Conservation (phyloP, 495 filamentous ascomycete species). For the Lophiotrema nucula region DNA sequence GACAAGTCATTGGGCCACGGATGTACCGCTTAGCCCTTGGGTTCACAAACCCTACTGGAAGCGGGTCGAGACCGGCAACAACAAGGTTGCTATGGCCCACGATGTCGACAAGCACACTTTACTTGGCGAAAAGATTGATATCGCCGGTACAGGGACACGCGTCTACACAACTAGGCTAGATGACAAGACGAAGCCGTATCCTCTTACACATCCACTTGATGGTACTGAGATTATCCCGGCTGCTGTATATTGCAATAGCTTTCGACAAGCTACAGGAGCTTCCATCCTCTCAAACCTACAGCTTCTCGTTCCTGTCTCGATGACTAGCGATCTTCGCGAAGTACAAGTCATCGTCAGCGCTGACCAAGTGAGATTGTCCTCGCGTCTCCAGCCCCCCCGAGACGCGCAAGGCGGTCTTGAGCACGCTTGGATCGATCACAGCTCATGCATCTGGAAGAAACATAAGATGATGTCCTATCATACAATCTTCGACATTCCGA, state of each 20-base stretch:
- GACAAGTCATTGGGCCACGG: slow-evolving; percentile 43
- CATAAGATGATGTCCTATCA: slow-evolving; percentile 34
- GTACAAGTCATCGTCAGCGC: slow-evolving; percentile 41
- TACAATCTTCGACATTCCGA: slow-evolving; percentile 4
- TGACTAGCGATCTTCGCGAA: slow-evolving; percentile 38
- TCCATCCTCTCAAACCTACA: slow-evolving; percentile 26
- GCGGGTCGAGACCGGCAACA: slow-evolving; percentile 38
- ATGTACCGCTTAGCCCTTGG: slow-evolving; percentile 52
- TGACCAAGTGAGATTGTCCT: slow-evolving; percentile 35
- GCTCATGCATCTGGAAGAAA: slow-evolving; percentile 2
- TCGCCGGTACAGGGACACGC: slow-evolving; percentile 35
- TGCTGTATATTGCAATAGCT: slow-evolving; percentile 45
- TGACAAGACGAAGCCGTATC: slow-evolving; percentile 41
- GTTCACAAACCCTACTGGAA: slow-evolving; percentile 55
- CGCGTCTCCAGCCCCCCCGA: slow-evolving; percentile 30
- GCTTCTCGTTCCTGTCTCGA: slow-evolving; percentile 40
- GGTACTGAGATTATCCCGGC: slow-evolving; percentile 48
- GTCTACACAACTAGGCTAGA: slow-evolving; percentile 39
- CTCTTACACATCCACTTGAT: slow-evolving; percentile 23
- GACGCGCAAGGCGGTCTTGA: slow-evolving; percentile 4
- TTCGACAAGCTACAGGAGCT: slow-evolving; percentile 36
- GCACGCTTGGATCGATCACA: slow-evolving; percentile 1
- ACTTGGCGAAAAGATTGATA: slow-evolving; percentile 34
- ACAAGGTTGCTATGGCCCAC: slow-evolving; percentile 17
- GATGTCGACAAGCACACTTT: slow-evolving; percentile 42